A percentile compares a stretch with the other conserved stretches of the same genome.
phyloP scores from a whole-genome alignment of 1,139 yeast genomes.

The Geotrichum europaeum region DNA sequence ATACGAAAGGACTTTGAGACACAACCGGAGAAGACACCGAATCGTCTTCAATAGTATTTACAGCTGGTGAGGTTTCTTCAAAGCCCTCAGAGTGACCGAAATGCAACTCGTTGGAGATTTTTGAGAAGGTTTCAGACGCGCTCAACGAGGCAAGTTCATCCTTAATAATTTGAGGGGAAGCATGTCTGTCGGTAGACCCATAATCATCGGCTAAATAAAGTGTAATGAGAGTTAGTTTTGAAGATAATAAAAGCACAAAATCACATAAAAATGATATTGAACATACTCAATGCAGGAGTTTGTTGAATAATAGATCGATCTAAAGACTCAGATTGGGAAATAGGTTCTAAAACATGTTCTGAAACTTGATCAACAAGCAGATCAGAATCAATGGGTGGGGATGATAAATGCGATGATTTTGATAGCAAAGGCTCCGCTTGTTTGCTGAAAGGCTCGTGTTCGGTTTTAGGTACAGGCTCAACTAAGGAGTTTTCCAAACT shows the following conservation, averaged over 20 bases:
- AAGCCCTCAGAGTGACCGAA: background rate
- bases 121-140: background rate
- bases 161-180: background rate
- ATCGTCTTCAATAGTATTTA: background rate
- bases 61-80: background rate
- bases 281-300: background rate
- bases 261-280: background rate
- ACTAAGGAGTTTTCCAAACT: background rate
- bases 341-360: background rate
- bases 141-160: background rate
- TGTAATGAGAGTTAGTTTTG: background rate
- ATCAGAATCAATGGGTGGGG: background rate
- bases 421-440: background rate
- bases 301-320: background rate
- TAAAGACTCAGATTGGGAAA: background rate
- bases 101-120: background rate
- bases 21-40: background rate
- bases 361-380: background rate
- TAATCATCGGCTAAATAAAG: background rate
- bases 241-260: background rate
- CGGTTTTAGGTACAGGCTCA: background rate
- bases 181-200: background rate
- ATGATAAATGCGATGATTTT: background rate
- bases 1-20: background rate
- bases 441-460: background rate